phyloP scores from a whole-genome alignment of 345 rosid genomes.

The Combretum micranthum region DNA sequence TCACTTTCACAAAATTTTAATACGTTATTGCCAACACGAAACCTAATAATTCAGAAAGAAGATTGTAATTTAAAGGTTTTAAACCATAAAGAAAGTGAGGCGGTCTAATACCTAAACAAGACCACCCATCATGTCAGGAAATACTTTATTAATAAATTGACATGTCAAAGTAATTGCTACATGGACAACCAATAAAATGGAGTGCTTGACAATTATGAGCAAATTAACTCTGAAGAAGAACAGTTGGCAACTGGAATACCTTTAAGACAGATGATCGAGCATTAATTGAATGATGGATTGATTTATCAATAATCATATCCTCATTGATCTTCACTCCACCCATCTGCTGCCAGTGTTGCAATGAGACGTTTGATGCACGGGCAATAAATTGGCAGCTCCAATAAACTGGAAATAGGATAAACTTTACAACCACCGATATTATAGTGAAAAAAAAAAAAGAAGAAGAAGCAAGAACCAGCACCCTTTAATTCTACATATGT shows the following conservation, averaged over 20 bases:
- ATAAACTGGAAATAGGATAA: constrained; percentile 39
- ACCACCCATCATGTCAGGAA: no score
- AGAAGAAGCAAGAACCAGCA: no score
- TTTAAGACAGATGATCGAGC: constrained; percentile 82
- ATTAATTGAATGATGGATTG: constrained; percentile 70
- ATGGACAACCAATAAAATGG: no score
- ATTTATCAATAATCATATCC: constrained; percentile 72
- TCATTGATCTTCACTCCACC: constrained; percentile 83
- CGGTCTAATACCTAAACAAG: no score
- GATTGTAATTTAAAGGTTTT: neutral
- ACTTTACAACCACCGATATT: no score
- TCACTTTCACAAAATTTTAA: neutral
- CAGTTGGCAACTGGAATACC: constrained; percentile 36
- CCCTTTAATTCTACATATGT: no score
- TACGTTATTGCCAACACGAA: neutral
- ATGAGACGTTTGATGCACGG: constrained; percentile 73
- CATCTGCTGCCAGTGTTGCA: constrained; percentile 92
- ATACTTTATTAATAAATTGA: no score
- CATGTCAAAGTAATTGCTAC: no score
- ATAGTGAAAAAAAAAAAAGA: no score
- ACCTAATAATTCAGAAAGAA: neutral
- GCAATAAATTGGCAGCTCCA: constrained; percentile 97
- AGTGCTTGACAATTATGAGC: neutral
- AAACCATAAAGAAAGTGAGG: no score
- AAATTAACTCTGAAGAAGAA: neutral